Evolutionary conservation across 148 eudicot species (phyloP), one percentile per base, ranked within the genome.

Genomic region (Camellia granthamiana): DNA sequence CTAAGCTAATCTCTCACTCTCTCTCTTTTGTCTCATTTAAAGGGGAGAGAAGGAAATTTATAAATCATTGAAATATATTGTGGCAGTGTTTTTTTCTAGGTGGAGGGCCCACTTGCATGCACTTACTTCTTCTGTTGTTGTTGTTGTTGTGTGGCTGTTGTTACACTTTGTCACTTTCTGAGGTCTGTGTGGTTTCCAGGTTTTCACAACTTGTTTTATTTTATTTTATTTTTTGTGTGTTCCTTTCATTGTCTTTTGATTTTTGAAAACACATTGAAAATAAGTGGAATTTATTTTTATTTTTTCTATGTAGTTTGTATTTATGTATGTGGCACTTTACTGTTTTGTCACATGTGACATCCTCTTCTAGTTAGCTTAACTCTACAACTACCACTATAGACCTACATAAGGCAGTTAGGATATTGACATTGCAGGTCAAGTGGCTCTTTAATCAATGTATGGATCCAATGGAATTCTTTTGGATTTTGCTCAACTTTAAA

Each of bases 111-210:
- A 65, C 69, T 65, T 65, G 69, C 44, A 11, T 38, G 38, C 38
- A 30, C 38, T 30, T 65, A 38, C 43, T 65, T 65, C 30, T 30
- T 30, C 38, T 65, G 69, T 65, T 65, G 3, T 65, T 23, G 3
- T 65, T 23, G 30, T 23, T 65, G 69, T 65, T 65, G 3, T 65
- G 44, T 65, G 69, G 69, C 69, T 65, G 69, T 65, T 65, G 69
- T 65, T 65, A 14, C 38, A 21, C 43, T 19, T 71, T 71, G 75
- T 72, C 75, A 49, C 13, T 49, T 72, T 72, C 75, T 70, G 10
- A 70, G 56, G 55, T n/a, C 55, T 1, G 30, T n/a, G 41, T 30
- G 30, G n/a, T 70, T 46, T 47, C 38, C 7, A 70, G 10, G 49
- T 8, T 70, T 5, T 8, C 2, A 18, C 7, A 2, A 19, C 12